phyloP scores from a whole-genome alignment of 176 grass and related monocot genomes.

The Ensete ventricosum region DNA sequence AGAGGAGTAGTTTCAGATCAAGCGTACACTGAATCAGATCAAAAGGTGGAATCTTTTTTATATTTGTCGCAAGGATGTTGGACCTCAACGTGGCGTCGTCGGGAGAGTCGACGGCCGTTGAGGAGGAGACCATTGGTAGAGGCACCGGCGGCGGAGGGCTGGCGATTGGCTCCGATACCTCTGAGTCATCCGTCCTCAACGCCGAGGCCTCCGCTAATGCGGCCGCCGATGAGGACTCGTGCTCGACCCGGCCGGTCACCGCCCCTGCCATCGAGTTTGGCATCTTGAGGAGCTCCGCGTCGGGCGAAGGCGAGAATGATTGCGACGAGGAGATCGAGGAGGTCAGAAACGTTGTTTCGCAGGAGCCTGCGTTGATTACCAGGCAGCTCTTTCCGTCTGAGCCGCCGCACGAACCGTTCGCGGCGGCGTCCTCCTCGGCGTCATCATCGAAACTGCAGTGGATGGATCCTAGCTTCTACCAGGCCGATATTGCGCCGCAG shows the following conservation, averaged over 20 bases:
- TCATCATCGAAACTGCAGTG: slow-evolving; percentile 21
- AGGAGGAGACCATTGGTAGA: slow-evolving; percentile 28
- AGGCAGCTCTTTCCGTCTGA: slow-evolving; percentile 60
- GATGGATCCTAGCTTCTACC: slow-evolving; percentile 15
- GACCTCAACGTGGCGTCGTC: slow-evolving; percentile 69
- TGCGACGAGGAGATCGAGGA: slow-evolving; percentile 24
- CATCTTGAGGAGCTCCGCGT: slow-evolving; percentile 43
- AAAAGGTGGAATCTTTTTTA: background rate
- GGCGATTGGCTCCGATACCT: slow-evolving; percentile 50
- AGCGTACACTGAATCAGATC: slow-evolving; percentile 1
- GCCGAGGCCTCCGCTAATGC: slow-evolving; percentile 39
- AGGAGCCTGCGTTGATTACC: slow-evolving; percentile 29
- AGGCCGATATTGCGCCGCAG: slow-evolving; percentile 3
- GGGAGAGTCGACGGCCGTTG: slow-evolving; percentile 7
- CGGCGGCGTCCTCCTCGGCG: slow-evolving; percentile 3
- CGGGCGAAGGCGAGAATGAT: slow-evolving; percentile 27
- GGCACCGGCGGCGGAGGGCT: background rate
- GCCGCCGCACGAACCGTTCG: background rate
- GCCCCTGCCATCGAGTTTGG: slow-evolving; percentile 39
- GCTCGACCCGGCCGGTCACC: slow-evolving; percentile 37
- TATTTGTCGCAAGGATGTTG: slow-evolving; percentile 14
- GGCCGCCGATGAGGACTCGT: slow-evolving; percentile 61
- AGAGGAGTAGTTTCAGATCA: background rate
- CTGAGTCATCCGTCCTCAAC: slow-evolving; percentile 77
- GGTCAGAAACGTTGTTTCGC: slow-evolving; percentile 14